Evolutionary conservation across 2,329 filamentous ascomycete species (phyloP), one percentile per base, ranked within the genome.

Genomic region (Trichophyton simii): DNA sequence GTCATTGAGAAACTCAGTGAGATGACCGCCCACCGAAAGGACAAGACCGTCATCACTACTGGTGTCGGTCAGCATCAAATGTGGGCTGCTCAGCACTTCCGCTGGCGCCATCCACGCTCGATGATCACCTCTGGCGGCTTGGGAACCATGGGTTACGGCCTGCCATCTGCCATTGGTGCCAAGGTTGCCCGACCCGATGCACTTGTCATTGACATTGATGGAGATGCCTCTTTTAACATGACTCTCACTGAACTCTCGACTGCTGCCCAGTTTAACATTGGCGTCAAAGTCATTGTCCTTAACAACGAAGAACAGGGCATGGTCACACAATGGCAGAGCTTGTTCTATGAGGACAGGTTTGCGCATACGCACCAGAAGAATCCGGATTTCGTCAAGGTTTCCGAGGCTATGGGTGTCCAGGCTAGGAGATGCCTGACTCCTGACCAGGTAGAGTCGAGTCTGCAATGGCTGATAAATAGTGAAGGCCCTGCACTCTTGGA

Each of bases 221-320:
- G 94, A 65, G 94, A 97, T 73, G 94, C 92, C n/a, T 96, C 91
- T 2, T 97, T 99, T 80, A 89, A 90, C 81, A 97, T 99, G 94
- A 97, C 94, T 4, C 81, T 96, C 63, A 96, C 92, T 1, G 94
- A 99, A 78, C 85, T 99, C 60, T 89, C 88, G 54, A 96, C 92
- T 1, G 91, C 91, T 48, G 84, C 88, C 7, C 91, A 99, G 77
- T 97, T 97, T 80, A 89, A 94, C 78, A 96, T 97, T 73, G 91
- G 89, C 66, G 87, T 95, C 75, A 97, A 97, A 82, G 82, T 97
- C 63, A 90, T 97, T 68, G 81, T 97, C 28, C 76, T 99, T 61
- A 97, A 97, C 81, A 99, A 96, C 75, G 91, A 95, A 75, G 91
- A 97, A 77, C 92, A 96, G 77, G 92, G 92, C 60, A 97, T 97